Evolutionary conservation across 2,329 filamentous ascomycete genomes (phyloP), one percentile per base, ranked within the genome.

Genomic region (Monosporascus sp.): DNA sequence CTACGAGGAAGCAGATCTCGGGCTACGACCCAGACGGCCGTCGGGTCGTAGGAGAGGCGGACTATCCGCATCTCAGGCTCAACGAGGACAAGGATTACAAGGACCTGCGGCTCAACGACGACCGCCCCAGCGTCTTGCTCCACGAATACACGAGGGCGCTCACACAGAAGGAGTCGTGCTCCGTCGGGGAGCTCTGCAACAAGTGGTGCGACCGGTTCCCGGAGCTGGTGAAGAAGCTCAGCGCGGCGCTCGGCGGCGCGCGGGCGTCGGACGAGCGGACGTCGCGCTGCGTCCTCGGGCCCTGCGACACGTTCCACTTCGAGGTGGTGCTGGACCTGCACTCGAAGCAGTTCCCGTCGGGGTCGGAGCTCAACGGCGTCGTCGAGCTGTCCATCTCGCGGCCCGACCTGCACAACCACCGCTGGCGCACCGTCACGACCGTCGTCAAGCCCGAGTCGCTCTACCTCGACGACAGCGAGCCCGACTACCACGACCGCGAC

Each of bases 301-400:
- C 77, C 38, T 80, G 82, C 55, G 78, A 80, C 57, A 77, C 85
- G 37, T 71, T 86, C 56, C 82, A 86, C 69, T 82, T 86, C 72
- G 81, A 84, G 56, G 76, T 80, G 5, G 81, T 81, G 1, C 74
- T 87, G 7, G 78, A 84, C 56, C 68, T 86, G 2, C 79, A 83
- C 63, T 75, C 82, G 57, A 77, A 78, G 46, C 76, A 78, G 53
- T 83, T 85, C 60, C 82, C 82, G 4, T 70, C 74, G 11, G 78
- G 80, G n/a, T 81, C 82, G 5, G 79, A 84, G 62, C 76, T 86
- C 52, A 77, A 81, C 56, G 80, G 79, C 53, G 77, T 81, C 55
- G 78, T 84, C 37, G 79, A 86, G 68, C 75, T 86, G 52, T 76
- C 75, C 52, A 77, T 86, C 52, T 78, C 79, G 54, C 76, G 79